Evolutionary conservation across 768 basidiomycete species (phyloP).

Genomic region (Tephrocybe sp.): DNA sequence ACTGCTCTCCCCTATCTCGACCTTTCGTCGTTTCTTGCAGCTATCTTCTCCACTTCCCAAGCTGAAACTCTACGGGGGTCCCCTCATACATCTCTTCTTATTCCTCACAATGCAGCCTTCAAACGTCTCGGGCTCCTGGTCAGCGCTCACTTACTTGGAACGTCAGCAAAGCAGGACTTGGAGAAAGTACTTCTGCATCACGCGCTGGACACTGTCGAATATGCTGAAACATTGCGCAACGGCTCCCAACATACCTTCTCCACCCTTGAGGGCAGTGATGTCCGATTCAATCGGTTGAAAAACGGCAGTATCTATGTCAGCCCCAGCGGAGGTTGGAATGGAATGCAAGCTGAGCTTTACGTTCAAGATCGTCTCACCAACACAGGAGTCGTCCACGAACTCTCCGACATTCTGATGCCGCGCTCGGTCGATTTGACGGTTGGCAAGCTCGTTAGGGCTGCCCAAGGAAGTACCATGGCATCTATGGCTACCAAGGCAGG

Average conservation of each 20-base stretch:
- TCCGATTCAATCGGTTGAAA: conserved; percentile 62
- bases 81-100: conserved; percentile 77
- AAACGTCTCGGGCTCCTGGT: conserved; percentile 80
- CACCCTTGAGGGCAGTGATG: conserved; percentile 83
- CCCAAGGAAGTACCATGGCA: conserved; percentile 86
- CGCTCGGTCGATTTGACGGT: conserved; percentile 83
- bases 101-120: conserved; percentile 91
- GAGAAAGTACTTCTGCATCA: conserved; percentile 89
- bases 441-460: conserved; percentile 88
- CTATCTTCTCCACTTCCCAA: conserved; percentile 83
- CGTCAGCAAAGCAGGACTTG: conserved; percentile 78
- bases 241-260: conserved; percentile 73
- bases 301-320: conserved; percentile 55
- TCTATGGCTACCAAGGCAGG: conserved; percentile 82
- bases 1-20: conserved; percentile 82
- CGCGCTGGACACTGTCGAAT: conserved; percentile 73
- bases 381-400: conserved; percentile 89
- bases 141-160: conserved; percentile 80
- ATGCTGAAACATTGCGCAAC: conserved; percentile 57
- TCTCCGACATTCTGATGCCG: conserved; percentile 85
- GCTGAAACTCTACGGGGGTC: conserved; percentile 65
- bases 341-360: conserved; percentile 59
- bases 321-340: conserved; percentile 79
- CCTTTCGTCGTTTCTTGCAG: conserved; percentile 87
- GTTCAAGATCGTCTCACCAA: conserved; percentile 74